Evolutionary conservation across 192 early-diverging fungal species (phyloP).

Genomic region (Backusella parvicylindrica): DNA sequence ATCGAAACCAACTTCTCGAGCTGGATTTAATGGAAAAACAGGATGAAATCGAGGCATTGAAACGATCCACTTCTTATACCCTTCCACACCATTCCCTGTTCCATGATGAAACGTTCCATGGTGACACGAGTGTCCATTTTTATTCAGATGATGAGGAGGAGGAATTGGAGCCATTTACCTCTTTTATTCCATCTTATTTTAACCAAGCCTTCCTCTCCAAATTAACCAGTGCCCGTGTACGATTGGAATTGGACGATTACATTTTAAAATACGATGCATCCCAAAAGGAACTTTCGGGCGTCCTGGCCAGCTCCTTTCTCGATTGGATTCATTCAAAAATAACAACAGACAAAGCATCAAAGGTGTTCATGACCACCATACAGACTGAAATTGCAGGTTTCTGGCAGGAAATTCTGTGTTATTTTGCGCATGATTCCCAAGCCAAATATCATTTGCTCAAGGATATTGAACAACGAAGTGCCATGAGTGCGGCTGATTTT

Average conservation of each 20-base stretch:
- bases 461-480: slow-evolving; percentile 12
- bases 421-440: slow-evolving; percentile 28
- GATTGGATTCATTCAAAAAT: slow-evolving; percentile 19
- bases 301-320: slow-evolving; percentile 33
- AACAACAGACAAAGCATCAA: neutral
- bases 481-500: slow-evolving; percentile 27
- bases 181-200: slow-evolving; percentile 33
- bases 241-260: slow-evolving; percentile 44
- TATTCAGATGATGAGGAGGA: neutral
- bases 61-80: neutral
- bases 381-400: slow-evolving; percentile 34
- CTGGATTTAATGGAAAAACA: neutral
- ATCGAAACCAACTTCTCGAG: slow-evolving; percentile 13
- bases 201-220: slow-evolving; percentile 36
- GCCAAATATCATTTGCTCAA: slow-evolving; percentile 37
- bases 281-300: slow-evolving; percentile 14
- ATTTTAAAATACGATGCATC: slow-evolving; percentile 42
- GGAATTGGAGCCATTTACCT: slow-evolving; percentile 28
- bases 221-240: slow-evolving; percentile 38
- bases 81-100: neutral
- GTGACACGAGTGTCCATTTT: slow-evolving; percentile 11
- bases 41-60: slow-evolving; percentile 16
- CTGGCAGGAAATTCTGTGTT: slow-evolving; percentile 39
- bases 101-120: slow-evolving; percentile 10
- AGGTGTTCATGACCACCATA: neutral